phyloP scores from a whole-genome alignment of 2,329 filamentous ascomycete species.

The Ophiostoma perfectum region DNA sequence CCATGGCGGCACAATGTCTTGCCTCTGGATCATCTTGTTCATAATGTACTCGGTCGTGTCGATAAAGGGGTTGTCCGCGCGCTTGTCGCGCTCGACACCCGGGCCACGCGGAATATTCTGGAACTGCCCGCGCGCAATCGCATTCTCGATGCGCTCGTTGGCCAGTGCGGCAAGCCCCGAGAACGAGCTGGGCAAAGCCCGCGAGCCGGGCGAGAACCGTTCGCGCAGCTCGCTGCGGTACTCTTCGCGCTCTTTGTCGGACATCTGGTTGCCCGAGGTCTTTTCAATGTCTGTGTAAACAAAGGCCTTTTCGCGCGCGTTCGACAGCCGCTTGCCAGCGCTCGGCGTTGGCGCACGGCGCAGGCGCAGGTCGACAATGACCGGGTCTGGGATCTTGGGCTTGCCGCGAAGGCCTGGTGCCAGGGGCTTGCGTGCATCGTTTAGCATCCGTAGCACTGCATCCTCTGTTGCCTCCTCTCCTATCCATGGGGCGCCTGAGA shows the following conservation, averaged over 20 bases:
- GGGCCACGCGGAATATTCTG: constrained; percentile 74
- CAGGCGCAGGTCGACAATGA: constrained; percentile 49
- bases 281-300: constrained; percentile 38
- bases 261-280: constrained; percentile 24
- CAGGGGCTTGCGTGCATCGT: constrained; percentile 71
- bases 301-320: constrained; percentile 53
- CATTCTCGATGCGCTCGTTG: constrained; percentile 86
- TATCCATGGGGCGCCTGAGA: constrained; percentile 66
- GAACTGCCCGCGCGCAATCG: constrained; percentile 87
- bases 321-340: constrained; percentile 45
- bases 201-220: constrained; percentile 70
- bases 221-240: constrained; percentile 71
- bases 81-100: constrained; percentile 65
- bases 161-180: constrained; percentile 76
- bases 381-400: constrained; percentile 38
- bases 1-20: constrained; percentile 95
- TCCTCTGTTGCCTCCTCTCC: constrained; percentile 71
- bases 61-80: constrained; percentile 80
- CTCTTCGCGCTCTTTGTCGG: constrained; percentile 54
- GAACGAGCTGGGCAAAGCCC: constrained; percentile 66
- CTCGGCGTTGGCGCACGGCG: constrained; percentile 37
- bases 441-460: constrained; percentile 74
- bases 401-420: constrained; percentile 44
- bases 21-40: constrained; percentile 97
- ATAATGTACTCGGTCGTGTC: constrained; percentile 97